Percentiles rank a stretch among this genome's conserved stretches.
These are phyloP conservation scores for Corchorus capsularis DNA, from an alignment of 345 rosid species.

Conservation along the genomic window DNA sequence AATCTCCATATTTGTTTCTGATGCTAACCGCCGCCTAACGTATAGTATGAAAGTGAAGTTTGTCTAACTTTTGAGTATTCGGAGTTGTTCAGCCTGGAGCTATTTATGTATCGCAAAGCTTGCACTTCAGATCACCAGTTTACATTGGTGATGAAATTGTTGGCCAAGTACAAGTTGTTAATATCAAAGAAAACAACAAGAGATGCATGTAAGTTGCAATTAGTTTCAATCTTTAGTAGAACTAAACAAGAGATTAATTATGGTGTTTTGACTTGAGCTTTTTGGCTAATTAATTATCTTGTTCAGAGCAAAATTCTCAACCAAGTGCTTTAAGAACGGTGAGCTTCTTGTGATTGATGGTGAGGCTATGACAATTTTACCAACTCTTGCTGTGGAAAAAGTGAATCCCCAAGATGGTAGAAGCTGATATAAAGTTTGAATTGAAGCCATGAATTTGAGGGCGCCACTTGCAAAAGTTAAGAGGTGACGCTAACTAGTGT, in stretches of 20 bases:
- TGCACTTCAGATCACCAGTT: constrained; percentile 77
- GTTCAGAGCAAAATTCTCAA: constrained; percentile 69
- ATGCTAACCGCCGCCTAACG: too few species aligned
- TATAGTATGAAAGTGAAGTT: neutral
- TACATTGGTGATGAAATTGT: constrained; percentile 66
- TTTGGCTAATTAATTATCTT: neutral
- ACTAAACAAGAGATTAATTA: neutral
- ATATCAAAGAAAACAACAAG: constrained; percentile 56
- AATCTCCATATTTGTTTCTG: too few species aligned
- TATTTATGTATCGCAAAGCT: constrained; percentile 73
- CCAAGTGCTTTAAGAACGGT: constrained; percentile 70
- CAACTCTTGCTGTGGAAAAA: constrained; percentile 42
- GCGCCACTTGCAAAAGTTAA: neutral
- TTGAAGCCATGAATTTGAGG: neutral
- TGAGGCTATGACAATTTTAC: constrained; percentile 68
- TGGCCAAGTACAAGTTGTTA: constrained; percentile 54
- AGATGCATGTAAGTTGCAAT: constrained; percentile 57
- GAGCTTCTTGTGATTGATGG: constrained; percentile 65
- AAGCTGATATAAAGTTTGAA: neutral
- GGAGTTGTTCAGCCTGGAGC: constrained; percentile 71
- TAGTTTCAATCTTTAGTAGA: neutral
- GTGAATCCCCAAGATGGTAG: neutral
- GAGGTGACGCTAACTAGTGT: neutral
- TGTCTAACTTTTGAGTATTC: neutral
- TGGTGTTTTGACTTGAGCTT: neutral